Base-by-base conservation (phyloP, 805 yeast species). In the Tetrapisispora fleetii region DNA sequence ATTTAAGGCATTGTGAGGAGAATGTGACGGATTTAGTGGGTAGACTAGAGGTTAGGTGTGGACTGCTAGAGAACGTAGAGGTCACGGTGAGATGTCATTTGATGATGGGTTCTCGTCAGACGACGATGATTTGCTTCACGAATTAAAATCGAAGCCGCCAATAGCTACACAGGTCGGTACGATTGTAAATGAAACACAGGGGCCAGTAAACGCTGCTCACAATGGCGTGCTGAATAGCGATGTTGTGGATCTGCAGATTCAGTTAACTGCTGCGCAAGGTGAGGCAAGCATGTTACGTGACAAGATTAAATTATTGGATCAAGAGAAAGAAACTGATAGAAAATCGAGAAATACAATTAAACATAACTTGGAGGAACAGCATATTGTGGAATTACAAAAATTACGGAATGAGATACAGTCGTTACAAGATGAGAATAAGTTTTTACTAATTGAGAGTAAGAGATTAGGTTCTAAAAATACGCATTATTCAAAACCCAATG, bases 231-330 rank as follows among this genome's bases (percentile, higher is more conserved):
- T n/a, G 4, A 21, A 21, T 27, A 30, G 16, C 2, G 35, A 17
- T 27, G 8, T 30, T 9, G 18, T 10, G 9, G 33, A 11, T 17
- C 47, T 45, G 17, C 16, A 37, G 8, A 58, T 46, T 42, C 67
- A 68, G 38, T 53, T 80, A n/a, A 71, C 69, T 48, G 67, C 73
- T 35, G 83, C 86, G 5, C 77, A 77, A 48, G 97, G 97, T 2
- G 96, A 90, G 58, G 80, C 85, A 36, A 81, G 93, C 14, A 81
- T 89, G 35, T 69, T 90, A 17, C 70, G 95, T 48, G 78, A 82
- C 10, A 86, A 81, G 55, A 66, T 85, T 19, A 67, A 73, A 19
- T 73, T 75, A 39, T 52, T 77, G 3, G 76, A 75, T 45, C 59
- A 58, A 24, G 70, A 67, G 44, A 67, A 67, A 39, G 67, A 67